Evolutionary conservation across 108 stramenopile species (phyloP).

Genomic region (Skeletonema potamos): DNA sequence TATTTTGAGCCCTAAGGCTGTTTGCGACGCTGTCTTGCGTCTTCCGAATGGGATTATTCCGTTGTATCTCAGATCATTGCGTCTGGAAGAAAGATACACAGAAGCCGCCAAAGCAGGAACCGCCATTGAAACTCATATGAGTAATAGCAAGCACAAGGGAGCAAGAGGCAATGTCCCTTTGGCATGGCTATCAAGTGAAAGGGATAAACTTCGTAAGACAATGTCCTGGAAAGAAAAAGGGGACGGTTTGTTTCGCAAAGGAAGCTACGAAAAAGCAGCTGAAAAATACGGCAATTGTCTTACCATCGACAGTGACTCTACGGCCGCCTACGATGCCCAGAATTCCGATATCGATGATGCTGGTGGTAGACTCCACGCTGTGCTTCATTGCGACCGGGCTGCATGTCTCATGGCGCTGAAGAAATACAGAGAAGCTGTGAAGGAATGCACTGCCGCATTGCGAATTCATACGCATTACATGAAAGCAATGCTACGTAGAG

Average conservation of each 20-base stretch:
- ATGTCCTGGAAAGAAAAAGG: slow-evolving; percentile 59
- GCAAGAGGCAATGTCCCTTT: slow-evolving; percentile 27
- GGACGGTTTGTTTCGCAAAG: slow-evolving; percentile 67
- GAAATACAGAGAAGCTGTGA: slow-evolving; percentile 66
- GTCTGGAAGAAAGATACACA: slow-evolving; percentile 78
- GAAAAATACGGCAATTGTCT: slow-evolving; percentile 67
- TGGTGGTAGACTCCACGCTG: slow-evolving; percentile 83
- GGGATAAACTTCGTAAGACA: slow-evolving; percentile 52
- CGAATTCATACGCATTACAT: slow-evolving; percentile 83
- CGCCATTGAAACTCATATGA: slow-evolving; percentile 38
- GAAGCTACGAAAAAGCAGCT: slow-evolving; percentile 64
- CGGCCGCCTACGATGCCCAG: slow-evolving; percentile 15
- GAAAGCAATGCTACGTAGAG: slow-evolving; percentile 86
- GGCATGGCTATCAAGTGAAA: slow-evolving; percentile 45
- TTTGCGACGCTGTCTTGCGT: slow-evolving; percentile 70
- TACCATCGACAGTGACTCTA: slow-evolving; percentile 51
- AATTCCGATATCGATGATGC: slow-evolving; percentile 48
- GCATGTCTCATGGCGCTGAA: slow-evolving; percentile 85
- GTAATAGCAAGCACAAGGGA: slow-evolving; percentile 39
- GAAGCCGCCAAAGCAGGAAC: slow-evolving; percentile 57
- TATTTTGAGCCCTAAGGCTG: slow-evolving; percentile 58
- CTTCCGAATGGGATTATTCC: slow-evolving; percentile 57
- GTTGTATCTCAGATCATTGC: slow-evolving; percentile 63
- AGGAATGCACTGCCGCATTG: slow-evolving; percentile 85
- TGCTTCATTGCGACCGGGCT: slow-evolving; percentile 88